Base-by-base conservation (phyloP, 2,329 filamentous ascomycete genomes). In the Emydomyces testavorans region DNA sequence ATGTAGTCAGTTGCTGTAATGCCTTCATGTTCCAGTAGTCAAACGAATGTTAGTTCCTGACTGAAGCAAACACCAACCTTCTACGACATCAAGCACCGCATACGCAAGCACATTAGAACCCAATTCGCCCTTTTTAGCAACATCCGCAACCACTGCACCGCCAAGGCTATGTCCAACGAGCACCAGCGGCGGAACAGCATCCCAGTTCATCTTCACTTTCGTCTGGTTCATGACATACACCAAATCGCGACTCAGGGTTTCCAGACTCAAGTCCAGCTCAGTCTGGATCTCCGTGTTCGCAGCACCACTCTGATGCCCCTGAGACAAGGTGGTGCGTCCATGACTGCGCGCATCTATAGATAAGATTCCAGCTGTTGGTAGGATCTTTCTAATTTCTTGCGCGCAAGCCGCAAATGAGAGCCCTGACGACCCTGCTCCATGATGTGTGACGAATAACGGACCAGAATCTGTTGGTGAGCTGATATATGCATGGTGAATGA, bases 131-230 rank as follows among this genome's bases (percentile, higher is more conserved):
- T 74, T 74, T 59, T 77, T 79, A 10, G 89, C 88, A 48, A 93
- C 72, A 59, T 94, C 80, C 0, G 87, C 93, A 6, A 94, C 80
- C 0, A 96, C 85, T 5, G 90, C 90, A 11, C 92, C 92, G 46
- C 92, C 92, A 2, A 96, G 77, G 32, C 86, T 94, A 67, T 98
- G 92, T 23, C 92, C 92, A 6, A 98, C 80, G 0, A 96, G 76
- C 23, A 96, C 70, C 20, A 90, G 68, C 28, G 83, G 78, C 1
- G 92, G 92, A 11, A 92, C 64, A 3, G 71, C 68, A 0, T 74
- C 58, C 90, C 90, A 96, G 38, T 70, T 70, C 78, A 93, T 83
- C 56, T 77, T 72, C 7, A 63, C 56, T 58, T 80, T 76, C 0
- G 85, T 83, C 51, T 83, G 74, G 23, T 74, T 67, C 43, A 96